Evolutionary conservation across 331 rosid genomes (phyloP).

Genomic region (Pyracantha coccinea): DNA sequence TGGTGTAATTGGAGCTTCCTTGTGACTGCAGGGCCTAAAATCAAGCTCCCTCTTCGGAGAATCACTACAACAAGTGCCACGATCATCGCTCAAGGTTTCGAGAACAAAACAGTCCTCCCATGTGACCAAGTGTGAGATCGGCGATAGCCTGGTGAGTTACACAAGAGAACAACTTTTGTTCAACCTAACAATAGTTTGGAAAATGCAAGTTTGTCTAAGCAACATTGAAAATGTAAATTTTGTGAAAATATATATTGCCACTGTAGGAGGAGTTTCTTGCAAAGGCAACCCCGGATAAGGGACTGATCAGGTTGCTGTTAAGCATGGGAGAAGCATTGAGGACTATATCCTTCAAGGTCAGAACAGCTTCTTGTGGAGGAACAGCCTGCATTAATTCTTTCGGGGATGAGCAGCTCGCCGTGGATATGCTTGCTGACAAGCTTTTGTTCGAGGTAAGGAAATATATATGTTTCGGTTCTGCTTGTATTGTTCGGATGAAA

Average conservation of each 20-base stretch:
- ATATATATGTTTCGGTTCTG: not conserved
- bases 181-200: not conserved
- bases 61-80: conserved; percentile 53
- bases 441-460: conserved; percentile 76
- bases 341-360: conserved; percentile 93
- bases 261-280: conserved; percentile 37
- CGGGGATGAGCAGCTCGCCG: conserved; percentile 98
- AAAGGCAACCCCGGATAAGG: conserved; percentile 87
- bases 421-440: conserved; percentile 82
- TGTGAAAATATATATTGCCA: not conserved
- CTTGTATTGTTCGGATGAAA: not conserved
- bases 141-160: conserved; percentile 76
- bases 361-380: conserved; percentile 97
- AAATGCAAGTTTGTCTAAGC: not conserved
- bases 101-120: conserved; percentile 40
- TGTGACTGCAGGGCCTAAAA: conserved; percentile 10
- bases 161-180: not conserved
- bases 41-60: conserved; percentile 76
- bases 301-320: conserved; percentile 66
- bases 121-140: conserved; percentile 65
- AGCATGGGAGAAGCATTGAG: conserved; percentile 95
- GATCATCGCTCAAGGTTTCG: conserved; percentile 48
- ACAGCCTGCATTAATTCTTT: conserved; percentile 93
- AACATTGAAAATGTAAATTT: not conserved
- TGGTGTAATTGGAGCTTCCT: not conserved